Conservation (phyloP, 805 yeast species). For the Suhomyces prunicola region DNA sequence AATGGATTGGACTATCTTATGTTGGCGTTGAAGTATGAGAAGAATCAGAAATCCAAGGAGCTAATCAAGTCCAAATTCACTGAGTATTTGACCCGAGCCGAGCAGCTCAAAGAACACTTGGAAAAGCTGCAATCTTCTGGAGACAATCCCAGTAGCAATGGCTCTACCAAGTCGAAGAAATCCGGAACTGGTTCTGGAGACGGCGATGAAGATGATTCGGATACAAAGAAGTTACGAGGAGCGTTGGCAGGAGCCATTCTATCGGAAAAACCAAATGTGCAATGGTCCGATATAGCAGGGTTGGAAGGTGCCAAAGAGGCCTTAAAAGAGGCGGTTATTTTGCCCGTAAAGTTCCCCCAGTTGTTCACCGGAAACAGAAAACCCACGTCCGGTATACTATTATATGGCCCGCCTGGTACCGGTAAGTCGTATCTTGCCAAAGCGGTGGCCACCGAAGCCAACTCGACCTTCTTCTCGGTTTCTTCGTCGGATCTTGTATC, state of each 20-base stretch:
- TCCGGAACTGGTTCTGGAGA: constrained; percentile 42
- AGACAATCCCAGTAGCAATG: constrained; percentile 51
- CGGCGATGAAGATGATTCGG: constrained; percentile 70
- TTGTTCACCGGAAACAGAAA: constrained; percentile 90
- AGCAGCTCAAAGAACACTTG: constrained; percentile 84
- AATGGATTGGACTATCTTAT: constrained; percentile 91
- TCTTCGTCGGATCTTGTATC: constrained; percentile 95
- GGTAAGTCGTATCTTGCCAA: constrained; percentile 97
- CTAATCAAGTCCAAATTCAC: constrained; percentile 83
- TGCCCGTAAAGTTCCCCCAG: constrained; percentile 96
- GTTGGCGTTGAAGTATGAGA: constrained; percentile 92
- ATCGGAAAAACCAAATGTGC: constrained; percentile 86
- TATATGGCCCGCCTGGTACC: constrained; percentile 86
- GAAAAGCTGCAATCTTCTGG: constrained; percentile 55
- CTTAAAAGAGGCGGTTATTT: constrained; percentile 91
- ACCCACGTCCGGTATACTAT: constrained; percentile 85
- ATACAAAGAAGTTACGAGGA: constrained; percentile 83
- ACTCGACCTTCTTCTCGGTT: constrained; percentile 93
- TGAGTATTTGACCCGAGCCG: constrained; percentile 90
- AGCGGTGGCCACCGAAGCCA: constrained; percentile 98
- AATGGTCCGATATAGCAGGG: constrained; percentile 96
- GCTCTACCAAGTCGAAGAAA: constrained; percentile 56
- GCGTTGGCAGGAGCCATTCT: constrained; percentile 91
- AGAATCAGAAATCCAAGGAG: constrained; percentile 85
- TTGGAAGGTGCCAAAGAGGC: constrained; percentile 95